A percentile compares a stretch with the other conserved stretches of the same genome.
Evolutionary conservation across 768 basidiomycete species (phyloP).

Genomic region (Boletellus ananiceps): DNA sequence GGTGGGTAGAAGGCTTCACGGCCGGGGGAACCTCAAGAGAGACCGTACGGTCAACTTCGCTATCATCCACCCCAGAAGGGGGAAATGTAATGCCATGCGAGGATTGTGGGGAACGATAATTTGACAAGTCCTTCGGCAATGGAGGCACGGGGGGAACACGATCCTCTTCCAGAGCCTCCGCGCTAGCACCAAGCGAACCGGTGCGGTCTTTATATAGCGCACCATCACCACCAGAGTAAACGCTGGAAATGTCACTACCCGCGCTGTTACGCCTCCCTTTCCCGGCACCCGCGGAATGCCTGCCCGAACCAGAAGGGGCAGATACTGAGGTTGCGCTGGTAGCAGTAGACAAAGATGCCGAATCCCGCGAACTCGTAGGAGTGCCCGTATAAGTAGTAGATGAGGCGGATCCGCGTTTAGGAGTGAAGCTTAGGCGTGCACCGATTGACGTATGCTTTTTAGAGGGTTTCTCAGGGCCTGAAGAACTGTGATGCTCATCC

Average conservation of each 20-base stretch:
- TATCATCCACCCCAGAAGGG: constrained; percentile 40
- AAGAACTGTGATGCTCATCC: constrained; percentile 50
- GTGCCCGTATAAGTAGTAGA: constrained; percentile 83
- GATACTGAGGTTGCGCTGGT: constrained; percentile 79
- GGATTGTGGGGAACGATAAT: constrained; percentile 61
- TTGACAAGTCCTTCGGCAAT: constrained; percentile 84
- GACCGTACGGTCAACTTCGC: constrained; percentile 43
- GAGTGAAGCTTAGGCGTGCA: constrained; percentile 70
- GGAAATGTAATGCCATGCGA: constrained; percentile 54
- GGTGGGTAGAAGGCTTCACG: constrained; percentile 21
- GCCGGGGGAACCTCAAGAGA: constrained; percentile 48
- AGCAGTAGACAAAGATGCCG: constrained; percentile 71
- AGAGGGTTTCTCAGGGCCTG: constrained; percentile 55
- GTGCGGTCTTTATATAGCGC: constrained; percentile 63
- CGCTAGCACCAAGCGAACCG: constrained; percentile 53
- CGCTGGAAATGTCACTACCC: constrained; percentile 78
- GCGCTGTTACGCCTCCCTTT: constrained; percentile 73
- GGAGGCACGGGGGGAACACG: constrained; percentile 92
- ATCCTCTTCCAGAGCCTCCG: constrained; percentile 56
- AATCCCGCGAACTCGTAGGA: constrained; percentile 82
- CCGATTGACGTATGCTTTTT: constrained; percentile 57
- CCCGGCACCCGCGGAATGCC: constrained; percentile 61
- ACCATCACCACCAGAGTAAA: constrained; percentile 61
- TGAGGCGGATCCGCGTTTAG: constrained; percentile 85
- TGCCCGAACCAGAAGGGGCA: constrained; percentile 52